phyloP scores from a whole-genome alignment of 164 flowering plant species.

The Vitis rupestris region DNA sequence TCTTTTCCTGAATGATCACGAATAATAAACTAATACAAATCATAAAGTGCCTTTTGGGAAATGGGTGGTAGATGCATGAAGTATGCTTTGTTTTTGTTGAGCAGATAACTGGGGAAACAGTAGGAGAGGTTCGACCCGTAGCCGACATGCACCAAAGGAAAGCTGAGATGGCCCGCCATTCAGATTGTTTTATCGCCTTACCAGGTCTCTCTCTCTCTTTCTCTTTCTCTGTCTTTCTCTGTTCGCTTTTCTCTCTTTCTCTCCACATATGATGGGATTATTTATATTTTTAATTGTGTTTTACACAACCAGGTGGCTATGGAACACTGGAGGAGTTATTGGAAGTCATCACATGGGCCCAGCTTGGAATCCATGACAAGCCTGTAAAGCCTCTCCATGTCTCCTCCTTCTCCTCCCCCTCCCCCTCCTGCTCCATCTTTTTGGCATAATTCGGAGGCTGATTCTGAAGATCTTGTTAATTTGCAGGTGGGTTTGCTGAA shows the following conservation, averaged over 20 bases:
- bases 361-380: slow-evolving; percentile 72
- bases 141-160: slow-evolving; percentile 66
- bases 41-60: too few species aligned
- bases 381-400: slow-evolving; percentile 33
- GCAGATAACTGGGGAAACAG: slow-evolving; percentile 59
- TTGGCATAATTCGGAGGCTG: not conserved
- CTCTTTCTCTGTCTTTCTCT: not conserved
- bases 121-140: slow-evolving; percentile 59
- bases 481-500: slow-evolving; percentile 66
- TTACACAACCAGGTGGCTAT: slow-evolving; percentile 50
- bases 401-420: too few species aligned
- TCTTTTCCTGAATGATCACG: not conserved
- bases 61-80: not conserved
- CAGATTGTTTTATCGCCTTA: slow-evolving; percentile 60
- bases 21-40: too few species aligned
- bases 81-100: not conserved
- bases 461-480: not conserved
- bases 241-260: not conserved
- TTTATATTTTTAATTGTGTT: not conserved
- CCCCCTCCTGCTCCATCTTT: too few species aligned
- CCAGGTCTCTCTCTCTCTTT: slow-evolving; percentile 37
- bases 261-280: not conserved
- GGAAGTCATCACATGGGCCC: slow-evolving; percentile 80
- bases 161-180: slow-evolving; percentile 64
- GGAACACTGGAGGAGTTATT: slow-evolving; percentile 68